A percentile compares a stretch with the other conserved stretches of the same genome.
Evolutionary conservation across 2,329 filamentous ascomycete species (phyloP).

Genomic region (Cercospora sp.): DNA sequence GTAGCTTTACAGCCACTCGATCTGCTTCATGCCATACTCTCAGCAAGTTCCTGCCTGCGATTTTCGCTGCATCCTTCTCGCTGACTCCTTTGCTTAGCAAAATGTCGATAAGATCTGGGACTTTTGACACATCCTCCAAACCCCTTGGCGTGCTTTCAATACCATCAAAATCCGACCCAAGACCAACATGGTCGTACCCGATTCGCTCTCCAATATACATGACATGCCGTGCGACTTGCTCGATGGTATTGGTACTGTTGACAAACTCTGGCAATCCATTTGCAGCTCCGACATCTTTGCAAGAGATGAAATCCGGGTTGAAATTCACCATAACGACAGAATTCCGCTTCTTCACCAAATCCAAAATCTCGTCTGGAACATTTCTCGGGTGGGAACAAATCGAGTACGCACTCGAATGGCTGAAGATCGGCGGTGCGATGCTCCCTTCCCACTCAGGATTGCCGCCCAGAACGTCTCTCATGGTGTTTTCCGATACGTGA

Average conservation of each 20-base stretch:
- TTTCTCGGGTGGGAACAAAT: slow-evolving; percentile 89
- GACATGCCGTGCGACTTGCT: slow-evolving; percentile 78
- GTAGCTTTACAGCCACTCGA: slow-evolving; percentile 65
- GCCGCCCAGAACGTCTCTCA: slow-evolving; percentile 73
- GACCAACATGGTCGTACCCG: slow-evolving; percentile 82
- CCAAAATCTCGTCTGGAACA: slow-evolving; percentile 79
- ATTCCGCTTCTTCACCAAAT: slow-evolving; percentile 70
- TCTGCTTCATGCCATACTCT: slow-evolving; percentile 84
- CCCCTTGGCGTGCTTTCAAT: slow-evolving; percentile 67
- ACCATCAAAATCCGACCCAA: slow-evolving; percentile 89
- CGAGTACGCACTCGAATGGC: slow-evolving; percentile 77
- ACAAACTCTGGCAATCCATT: slow-evolving; percentile 66
- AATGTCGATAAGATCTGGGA: slow-evolving; percentile 74
- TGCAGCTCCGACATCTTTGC: slow-evolving; percentile 57
- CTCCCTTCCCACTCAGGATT: slow-evolving; percentile 67
- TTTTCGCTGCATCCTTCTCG: slow-evolving; percentile 69
- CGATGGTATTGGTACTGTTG: slow-evolving; percentile 68
- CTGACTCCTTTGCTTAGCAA: slow-evolving; percentile 71
- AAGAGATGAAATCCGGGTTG: slow-evolving; percentile 77
- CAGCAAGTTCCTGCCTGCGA: slow-evolving; percentile 78
- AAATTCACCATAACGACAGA: slow-evolving; percentile 93
- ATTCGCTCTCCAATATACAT: slow-evolving; percentile 78
- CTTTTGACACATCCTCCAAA: slow-evolving; percentile 82
- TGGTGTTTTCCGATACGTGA: slow-evolving; percentile 77
- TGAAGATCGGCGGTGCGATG: slow-evolving; percentile 81